Percentiles rank a stretch among this genome's conserved stretches.
Conservation (phyloP, 208 protist genomes). For the Herpetomonas tarakana region DNA sequence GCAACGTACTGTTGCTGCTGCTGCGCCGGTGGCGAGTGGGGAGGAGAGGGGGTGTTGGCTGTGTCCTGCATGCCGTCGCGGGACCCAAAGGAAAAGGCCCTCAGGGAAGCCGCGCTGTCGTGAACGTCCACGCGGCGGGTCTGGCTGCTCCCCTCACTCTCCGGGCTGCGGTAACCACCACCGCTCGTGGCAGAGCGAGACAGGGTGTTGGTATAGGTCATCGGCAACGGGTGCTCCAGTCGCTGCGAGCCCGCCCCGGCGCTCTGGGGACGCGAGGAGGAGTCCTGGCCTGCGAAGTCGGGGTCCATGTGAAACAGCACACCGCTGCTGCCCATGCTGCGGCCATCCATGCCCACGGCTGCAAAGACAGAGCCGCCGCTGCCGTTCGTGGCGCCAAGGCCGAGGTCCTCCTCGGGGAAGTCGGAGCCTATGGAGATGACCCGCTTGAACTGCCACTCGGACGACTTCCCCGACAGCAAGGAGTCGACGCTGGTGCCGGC, state of each 20-base stretch:
- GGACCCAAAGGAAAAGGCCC: not conserved
- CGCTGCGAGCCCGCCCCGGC: no score
- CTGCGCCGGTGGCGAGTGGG: not conserved
- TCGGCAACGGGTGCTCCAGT: no score
- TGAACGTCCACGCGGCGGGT: not conserved
- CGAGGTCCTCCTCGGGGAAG: not conserved
- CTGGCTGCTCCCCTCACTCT: not conserved
- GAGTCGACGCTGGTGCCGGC: constrained; percentile 18
- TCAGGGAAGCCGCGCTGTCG: not conserved
- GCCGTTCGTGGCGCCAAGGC: not conserved
- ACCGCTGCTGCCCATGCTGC: no score
- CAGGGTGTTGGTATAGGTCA: no score
- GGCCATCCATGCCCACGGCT: no score
- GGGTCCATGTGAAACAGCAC: no score
- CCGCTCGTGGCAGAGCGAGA: not conserved
- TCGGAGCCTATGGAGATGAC: constrained; percentile 26
- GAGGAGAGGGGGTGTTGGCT: not conserved
- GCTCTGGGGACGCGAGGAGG: no score
- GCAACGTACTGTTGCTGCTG: constrained; percentile 15
- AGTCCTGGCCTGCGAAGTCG: no score
- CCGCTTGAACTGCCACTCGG: constrained; percentile 25
- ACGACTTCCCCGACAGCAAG: constrained; percentile 9
- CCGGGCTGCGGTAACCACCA: not conserved
- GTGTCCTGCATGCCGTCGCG: not conserved
- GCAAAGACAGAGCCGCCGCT: no score